Evolutionary conservation across 2,329 filamentous ascomycete genomes (phyloP).

Genomic region (Alternaria gansuensis): DNA sequence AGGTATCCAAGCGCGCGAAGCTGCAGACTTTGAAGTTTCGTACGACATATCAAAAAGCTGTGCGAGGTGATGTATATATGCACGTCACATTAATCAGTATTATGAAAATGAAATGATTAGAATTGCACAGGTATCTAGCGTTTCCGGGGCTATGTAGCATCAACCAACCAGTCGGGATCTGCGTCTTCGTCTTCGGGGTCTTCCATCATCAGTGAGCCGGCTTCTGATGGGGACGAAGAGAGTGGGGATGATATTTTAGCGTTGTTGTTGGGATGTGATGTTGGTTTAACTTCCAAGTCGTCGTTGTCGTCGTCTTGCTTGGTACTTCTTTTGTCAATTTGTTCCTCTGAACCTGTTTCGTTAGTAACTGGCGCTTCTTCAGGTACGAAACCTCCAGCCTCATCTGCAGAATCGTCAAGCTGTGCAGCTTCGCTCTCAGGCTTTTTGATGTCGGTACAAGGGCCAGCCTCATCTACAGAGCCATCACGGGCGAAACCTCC

Average conservation of each 20-base stretch:
- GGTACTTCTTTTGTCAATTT: not conserved
- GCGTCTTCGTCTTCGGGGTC: slow-evolving; percentile 72
- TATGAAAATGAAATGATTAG: not conserved
- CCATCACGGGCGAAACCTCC: slow-evolving; percentile 34
- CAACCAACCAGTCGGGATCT: slow-evolving; percentile 68
- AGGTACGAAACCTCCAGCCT: slow-evolving; percentile 27
- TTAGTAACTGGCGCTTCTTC: slow-evolving; percentile 4
- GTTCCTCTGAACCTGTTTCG: not conserved
- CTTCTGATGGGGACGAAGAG: slow-evolving; percentile 48
- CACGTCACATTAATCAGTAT: not conserved
- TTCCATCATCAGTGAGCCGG: slow-evolving; percentile 64
- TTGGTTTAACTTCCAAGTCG: not conserved
- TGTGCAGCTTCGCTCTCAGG: slow-evolving; percentile 53
- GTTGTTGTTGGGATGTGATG: slow-evolving; percentile 5
- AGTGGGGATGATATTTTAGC: slow-evolving; percentile 10
- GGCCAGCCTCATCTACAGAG: slow-evolving; percentile 5
- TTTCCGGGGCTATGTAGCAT: slow-evolving; percentile 23
- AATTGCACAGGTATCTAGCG: not conserved
- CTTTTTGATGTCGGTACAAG: slow-evolving; percentile 1
- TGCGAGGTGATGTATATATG: not conserved
- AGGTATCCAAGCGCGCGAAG: slow-evolving; percentile 11
- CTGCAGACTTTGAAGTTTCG: not conserved
- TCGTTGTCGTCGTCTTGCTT: not conserved
- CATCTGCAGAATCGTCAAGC: slow-evolving; percentile 39
- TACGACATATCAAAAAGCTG: not conserved